phyloP scores from a whole-genome alignment of 2,329 filamentous ascomycete genomes.

The Penicillium hesseltinei region DNA sequence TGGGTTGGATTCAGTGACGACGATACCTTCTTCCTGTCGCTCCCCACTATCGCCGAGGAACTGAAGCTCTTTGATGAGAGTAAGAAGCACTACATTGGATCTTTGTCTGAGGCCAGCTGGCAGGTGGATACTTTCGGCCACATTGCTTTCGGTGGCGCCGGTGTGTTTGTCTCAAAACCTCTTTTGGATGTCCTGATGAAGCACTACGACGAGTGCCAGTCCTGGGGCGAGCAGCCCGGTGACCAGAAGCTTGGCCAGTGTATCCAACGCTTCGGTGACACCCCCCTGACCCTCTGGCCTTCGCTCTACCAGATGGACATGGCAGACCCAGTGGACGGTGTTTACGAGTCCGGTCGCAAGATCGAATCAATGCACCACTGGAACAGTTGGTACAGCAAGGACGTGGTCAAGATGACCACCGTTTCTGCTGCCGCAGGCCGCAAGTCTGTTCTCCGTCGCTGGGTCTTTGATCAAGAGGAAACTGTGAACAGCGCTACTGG shows the following conservation, averaged over 20 bases:
- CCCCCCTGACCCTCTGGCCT: slow-evolving; percentile 42
- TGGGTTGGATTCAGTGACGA: slow-evolving; percentile 47
- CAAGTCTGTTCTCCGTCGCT: slow-evolving; percentile 44
- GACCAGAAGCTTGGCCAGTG: slow-evolving; percentile 47
- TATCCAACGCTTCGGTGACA: slow-evolving; percentile 41
- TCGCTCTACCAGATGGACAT: slow-evolving; percentile 48
- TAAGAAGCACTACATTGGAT: slow-evolving; percentile 46
- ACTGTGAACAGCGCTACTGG: slow-evolving; percentile 37
- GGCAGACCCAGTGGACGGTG: slow-evolving; percentile 41
- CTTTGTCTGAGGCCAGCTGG: slow-evolving; percentile 45
- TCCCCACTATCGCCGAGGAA: slow-evolving; percentile 39
- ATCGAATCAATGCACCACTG: slow-evolving; percentile 48
- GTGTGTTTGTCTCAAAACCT: slow-evolving; percentile 44
- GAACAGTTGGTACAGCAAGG: slow-evolving; percentile 46
- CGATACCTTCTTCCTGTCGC: slow-evolving; percentile 45
- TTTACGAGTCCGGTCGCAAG: slow-evolving; percentile 45
- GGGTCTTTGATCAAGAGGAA: slow-evolving; percentile 45
- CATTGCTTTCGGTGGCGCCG: slow-evolving; percentile 47
- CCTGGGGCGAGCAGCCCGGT: slow-evolving; percentile 44
- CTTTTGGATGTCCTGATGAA: slow-evolving; percentile 39
- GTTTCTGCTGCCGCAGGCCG: slow-evolving; percentile 43
- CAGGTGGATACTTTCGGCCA: slow-evolving; percentile 46
- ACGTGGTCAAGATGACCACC: slow-evolving; percentile 46
- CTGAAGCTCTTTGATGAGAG: slow-evolving; percentile 40
- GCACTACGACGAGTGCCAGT: slow-evolving; percentile 44